Conservation (phyloP, 148 eudicot species). For the Beta vulgaris region DNA sequence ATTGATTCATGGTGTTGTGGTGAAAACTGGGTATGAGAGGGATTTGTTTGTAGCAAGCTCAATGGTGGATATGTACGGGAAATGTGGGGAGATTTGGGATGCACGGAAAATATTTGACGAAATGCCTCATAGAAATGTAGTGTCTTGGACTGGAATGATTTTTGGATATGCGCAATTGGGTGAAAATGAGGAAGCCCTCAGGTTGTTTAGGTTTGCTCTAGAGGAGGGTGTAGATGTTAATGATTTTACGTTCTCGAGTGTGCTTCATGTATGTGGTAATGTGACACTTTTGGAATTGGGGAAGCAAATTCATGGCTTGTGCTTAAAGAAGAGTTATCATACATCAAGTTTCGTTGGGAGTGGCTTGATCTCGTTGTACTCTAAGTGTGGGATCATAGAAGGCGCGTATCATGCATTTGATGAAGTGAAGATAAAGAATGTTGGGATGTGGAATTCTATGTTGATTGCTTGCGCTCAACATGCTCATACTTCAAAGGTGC, state of each 20-base stretch:
- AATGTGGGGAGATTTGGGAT: constrained; percentile 54
- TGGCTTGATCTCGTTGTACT: constrained; percentile 74
- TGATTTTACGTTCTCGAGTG: constrained; percentile 82
- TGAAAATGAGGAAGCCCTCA: constrained; percentile 70
- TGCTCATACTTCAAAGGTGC: constrained; percentile 45
- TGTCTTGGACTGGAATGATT: constrained; percentile 90
- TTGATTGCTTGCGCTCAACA: constrained; percentile 90
- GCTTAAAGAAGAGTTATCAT: constrained; percentile 59
- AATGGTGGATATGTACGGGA: constrained; percentile 72
- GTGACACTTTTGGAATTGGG: constrained; percentile 69
- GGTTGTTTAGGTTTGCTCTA: constrained; percentile 57
- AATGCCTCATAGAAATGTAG: constrained; percentile 84
- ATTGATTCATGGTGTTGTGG: constrained; percentile 59
- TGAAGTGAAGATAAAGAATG: constrained; percentile 47
- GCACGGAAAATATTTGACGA: constrained; percentile 72
- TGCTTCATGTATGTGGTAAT: constrained; percentile 72
- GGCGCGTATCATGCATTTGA: constrained; percentile 60
- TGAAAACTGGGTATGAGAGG: constrained; percentile 50
- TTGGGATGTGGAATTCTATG: constrained; percentile 92
- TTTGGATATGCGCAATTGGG: constrained; percentile 75
- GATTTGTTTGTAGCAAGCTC: constrained; percentile 84
- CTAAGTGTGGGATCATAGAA: constrained; percentile 72
- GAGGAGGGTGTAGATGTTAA: constrained; percentile 64
- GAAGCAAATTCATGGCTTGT: constrained; percentile 64
- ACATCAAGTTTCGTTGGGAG: constrained; percentile 78